Base-by-base conservation (phyloP, 768 basidiomycete species). In the Russula abietina region DNA sequence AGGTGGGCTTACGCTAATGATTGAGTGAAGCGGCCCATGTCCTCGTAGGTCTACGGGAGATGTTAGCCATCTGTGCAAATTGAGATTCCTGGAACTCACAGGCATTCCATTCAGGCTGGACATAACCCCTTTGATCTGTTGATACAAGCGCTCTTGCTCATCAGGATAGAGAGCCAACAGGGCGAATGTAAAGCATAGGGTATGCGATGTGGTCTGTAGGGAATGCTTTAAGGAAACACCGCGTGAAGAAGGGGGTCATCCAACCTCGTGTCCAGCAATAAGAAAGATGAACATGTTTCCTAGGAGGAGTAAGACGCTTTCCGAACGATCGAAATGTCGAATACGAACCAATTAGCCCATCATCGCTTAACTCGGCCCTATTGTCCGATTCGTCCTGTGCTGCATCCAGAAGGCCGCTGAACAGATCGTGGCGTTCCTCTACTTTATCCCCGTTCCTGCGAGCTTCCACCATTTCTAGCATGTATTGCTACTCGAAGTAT, bases 111-210 rank as follows among this genome's bases (percentile, higher is more conserved):
- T 68, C 2, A 45, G 53, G 39, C 71, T 68, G 53, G 73, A 61
- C 36, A 76, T 62, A 4, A 77, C 66, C 5, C 62, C 60, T 28
- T 69, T 72, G 61, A 77, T 75, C 60, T 74, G 76, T 61, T 71
- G 60, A 60, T 71, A 76, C 30, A 77, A 63, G 52, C 70, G 74
- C 55, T 75, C 78, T 68, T 81, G 80, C 55, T 76, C 74, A 1
- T 78, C 76, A 1, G 71, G 72, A 61, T 76, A 70, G 10, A 79
- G 67, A 0, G 80, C 79, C 2, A 81, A 71, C 55, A 80, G 61
- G 7, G 70, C 79, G 57, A 80, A 72, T 0, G 75, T 65, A 66
- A 73, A 78, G 51, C 70, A 71, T 8, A 79, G 62, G 2, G 77
- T 71, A 59, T 77, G 71, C 3, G 72, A 73, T 0, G 77, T 74